Evolutionary conservation across 768 basidiomycete species (phyloP).

Genomic region (Russula griseocarnosa): DNA sequence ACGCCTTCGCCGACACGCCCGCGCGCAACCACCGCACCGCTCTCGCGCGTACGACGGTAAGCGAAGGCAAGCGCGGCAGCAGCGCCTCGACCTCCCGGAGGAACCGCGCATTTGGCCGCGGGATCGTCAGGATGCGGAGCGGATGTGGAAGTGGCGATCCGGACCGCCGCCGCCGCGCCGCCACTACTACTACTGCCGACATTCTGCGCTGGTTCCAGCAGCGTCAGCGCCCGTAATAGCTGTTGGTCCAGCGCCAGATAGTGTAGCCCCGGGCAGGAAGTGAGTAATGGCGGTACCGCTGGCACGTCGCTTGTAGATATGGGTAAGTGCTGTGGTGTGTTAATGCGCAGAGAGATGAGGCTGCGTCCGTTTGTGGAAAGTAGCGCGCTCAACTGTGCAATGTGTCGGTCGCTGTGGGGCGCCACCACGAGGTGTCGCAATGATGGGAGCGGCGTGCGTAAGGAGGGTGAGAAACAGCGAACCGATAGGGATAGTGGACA

Average conservation of each 20-base stretch:
- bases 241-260: conserved; percentile 66
- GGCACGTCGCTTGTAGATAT: conserved; percentile 56
- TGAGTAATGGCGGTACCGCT: conserved; percentile 41
- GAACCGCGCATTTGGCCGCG: conserved; percentile 62
- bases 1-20: conserved; percentile 62
- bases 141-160: conserved; percentile 31
- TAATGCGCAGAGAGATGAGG: conserved; percentile 60
- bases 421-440: conserved; percentile 64
- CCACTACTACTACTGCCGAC: neutral
- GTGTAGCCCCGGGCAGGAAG: conserved; percentile 50
- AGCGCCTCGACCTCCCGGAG: conserved; percentile 53
- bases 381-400: conserved; percentile 55
- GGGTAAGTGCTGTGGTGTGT: conserved; percentile 57
- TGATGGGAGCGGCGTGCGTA: conserved; percentile 56
- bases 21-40: conserved; percentile 71
- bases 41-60: conserved; percentile 55
- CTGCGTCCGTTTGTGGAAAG: conserved; percentile 54
- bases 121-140: conserved; percentile 67
- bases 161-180: neutral
- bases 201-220: conserved; percentile 30
- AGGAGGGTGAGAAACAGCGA: conserved; percentile 59
- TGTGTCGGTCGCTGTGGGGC: conserved; percentile 61
- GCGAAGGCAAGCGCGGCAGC: conserved; percentile 52
- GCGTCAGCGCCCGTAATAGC: conserved; percentile 53
- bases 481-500: conserved; percentile 66